Evolutionary conservation across 2,329 filamentous ascomycete species (phyloP), one percentile per base, ranked within the genome.

Genomic region (Colletotrichum phormii): DNA sequence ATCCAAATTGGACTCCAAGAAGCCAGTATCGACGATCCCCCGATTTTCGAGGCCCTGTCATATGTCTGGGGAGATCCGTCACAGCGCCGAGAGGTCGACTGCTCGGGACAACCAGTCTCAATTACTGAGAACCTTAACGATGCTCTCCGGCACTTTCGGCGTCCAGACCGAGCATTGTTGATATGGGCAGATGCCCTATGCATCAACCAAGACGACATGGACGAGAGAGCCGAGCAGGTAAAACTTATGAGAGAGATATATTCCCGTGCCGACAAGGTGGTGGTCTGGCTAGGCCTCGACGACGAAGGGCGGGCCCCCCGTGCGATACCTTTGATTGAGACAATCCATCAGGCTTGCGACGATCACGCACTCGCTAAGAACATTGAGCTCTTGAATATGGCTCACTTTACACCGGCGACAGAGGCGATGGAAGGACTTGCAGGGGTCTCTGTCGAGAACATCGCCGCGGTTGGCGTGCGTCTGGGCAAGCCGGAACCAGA

Each of bases 151-250:
- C 76, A 64, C 13, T 74, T 77, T 18, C 71, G 75, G 3, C 35
- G 18, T n/a, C 12, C 64, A 35, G 42, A 55, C n/a, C 5, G n/a
- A 12, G 49, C 24, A 2, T 11, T 37, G 18, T 51, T 61, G 22
- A 60, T 77, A 42, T 77, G 75, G 76, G 74, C 71, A 3, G 76
- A 77, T 65, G 75, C 72, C 4, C 26, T 77, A 9, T 76, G 71
- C 60, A 74, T 77, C 49, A 73, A 77, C 29, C 75, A 77, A 33
- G 64, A 64, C 0, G 69, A 77, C 15, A 15, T 68, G 11, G 31
- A 63, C 5, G 75, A 77, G 61, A 65, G 71, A 18, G 63, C 67
- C 18, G 18, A 66, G 3, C 76, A 77, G 59, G 67, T 77, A 18
- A 46, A 59, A 26, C 54, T 77, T 18, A 77, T 77, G 73, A 49